Evolutionary conservation across 1,139 yeast genomes (phyloP), one percentile per base, ranked within the genome.

Genomic region (Suhomyces taliae): DNA sequence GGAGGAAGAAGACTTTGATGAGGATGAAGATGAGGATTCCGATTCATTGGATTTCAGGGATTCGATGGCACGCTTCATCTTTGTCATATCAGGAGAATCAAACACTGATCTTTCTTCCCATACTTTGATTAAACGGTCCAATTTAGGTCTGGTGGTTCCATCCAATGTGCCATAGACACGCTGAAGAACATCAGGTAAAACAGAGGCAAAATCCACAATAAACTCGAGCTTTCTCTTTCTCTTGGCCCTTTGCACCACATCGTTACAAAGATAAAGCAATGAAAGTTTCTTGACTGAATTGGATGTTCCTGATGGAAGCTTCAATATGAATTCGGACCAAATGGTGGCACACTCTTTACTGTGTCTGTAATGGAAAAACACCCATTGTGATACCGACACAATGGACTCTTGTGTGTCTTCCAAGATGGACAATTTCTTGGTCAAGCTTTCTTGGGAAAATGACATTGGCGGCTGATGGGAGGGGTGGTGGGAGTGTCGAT

Each of bases 361-460:
- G 56, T 85, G 81, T 44, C 91, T 73, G 55, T 86, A 82, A 62
- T 89, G 91, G 67, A 88, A 88, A 51, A 89, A 69, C 36, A 85
- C 85, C 96, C 96, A 90, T 61, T 87, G 95, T 0, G 95, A 83
- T 3, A 89, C 83, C 7, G 90, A 78, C 31, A 87, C 93, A 56
- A 89, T 89, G 9, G 91, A 82, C 51, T 88, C 95, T 61, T 87
- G 95, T 0, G 95, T 83, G 54, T 87, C 95, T 57, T 82, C 85
- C 40, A 89, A 72, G 8, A 77, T 66, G 7, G 76, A 72, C 41
- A 90, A 72, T 65, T 87, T 88, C 52, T 80, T 72, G 41, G 61
- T 62, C 47, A 87, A 80, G 35, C 69, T 74, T 37, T 79, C 83
- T 45, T 77, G 72, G 1, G 89, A 73, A 59, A 79, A 86, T 14